These are phyloP conservation scores for Carpinus viminea DNA, from an alignment of 306 rosid species.

Conservation along the genomic window DNA sequence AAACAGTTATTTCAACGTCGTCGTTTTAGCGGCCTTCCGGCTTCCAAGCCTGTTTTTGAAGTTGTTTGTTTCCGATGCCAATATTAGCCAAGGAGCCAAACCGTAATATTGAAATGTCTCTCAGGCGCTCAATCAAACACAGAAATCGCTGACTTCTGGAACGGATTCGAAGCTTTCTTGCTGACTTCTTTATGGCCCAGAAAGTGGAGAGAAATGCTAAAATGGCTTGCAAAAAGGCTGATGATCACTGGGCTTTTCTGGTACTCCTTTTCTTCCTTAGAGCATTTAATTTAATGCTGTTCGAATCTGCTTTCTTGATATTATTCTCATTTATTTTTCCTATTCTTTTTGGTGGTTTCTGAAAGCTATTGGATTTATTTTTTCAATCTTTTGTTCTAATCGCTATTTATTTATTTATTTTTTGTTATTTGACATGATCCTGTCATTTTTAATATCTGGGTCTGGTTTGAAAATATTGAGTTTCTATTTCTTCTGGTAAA, in stretches of 20 bases:
- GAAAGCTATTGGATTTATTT: neutral
- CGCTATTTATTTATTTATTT: no score
- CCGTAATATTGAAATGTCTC: conserved; percentile 23
- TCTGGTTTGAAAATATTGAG: neutral
- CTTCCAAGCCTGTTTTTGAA: no score
- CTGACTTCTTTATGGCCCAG: conserved; percentile 10
- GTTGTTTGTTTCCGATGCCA: neutral
- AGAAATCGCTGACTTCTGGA: conserved; percentile 1
- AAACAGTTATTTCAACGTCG: neutral
- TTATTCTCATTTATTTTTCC: neutral
- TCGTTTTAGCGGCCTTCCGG: neutral
- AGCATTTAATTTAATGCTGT: conserved; percentile 8
- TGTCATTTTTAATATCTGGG: neutral
- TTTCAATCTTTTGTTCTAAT: neutral
- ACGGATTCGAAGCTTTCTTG: neutral
- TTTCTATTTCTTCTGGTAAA: neutral
- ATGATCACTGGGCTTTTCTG: conserved; percentile 82
- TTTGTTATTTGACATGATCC: no score
- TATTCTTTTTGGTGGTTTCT: neutral
- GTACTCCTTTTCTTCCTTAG: conserved; percentile 22
- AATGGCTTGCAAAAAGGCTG: conserved; percentile 29
- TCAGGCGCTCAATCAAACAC: conserved; percentile 5
- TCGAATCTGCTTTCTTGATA: conserved; percentile 4
- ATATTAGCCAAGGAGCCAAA: conserved; percentile 10
- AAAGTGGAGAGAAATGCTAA: conserved; percentile 21